Evolutionary conservation across 2,329 filamentous ascomycete species (phyloP), one percentile per base, ranked within the genome.

Genomic region (Geosmithia morbida): DNA sequence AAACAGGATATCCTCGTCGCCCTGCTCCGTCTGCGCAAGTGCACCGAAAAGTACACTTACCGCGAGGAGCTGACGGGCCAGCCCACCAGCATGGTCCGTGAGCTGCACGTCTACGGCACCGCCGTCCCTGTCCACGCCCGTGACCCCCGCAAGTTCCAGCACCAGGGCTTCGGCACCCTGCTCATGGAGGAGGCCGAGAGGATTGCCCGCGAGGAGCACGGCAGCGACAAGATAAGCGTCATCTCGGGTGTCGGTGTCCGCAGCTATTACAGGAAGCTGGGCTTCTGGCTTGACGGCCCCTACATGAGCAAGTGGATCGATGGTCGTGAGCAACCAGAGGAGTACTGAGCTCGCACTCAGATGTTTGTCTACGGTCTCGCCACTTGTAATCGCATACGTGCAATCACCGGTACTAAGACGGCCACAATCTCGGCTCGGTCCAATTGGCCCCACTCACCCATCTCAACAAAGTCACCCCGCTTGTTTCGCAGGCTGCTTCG

Each of bases 1-100:
- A 96, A 96, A 69, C 92, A 98, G 63, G 92, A 98, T 61, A 98
- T 98, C 49, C 71, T 98, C 3, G 94, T 98, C 49, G 94, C 86
- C 1, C 70, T 98, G 37, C 73, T 98, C 48, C 81, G 92, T 17
- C 67, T 98, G 52, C 78, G 92, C 54, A 94, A 94, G 68, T 98
- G 94, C 63, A 89, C 84, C 1, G 75, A 83, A 55, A 90, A 86
- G 57, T 88, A 96, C 65, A 97, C 92, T 0, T 98, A 90, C 70
- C 81, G 94, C 19, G 79, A 85, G 43, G 92, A 98, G 62, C 76
- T 98, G 40, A 81, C 74, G 0, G 81, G 79, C 2, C 90, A 97
- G 66, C 87, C 85, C 44, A 94, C 87, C 0, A 95, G 87, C 64
- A 74, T 98, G 56, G 89, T 98, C 5, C 77, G 92, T 45, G 92